Conservation (phyloP, 208 protist genomes). For the Wallacemonas sp. region DNA sequence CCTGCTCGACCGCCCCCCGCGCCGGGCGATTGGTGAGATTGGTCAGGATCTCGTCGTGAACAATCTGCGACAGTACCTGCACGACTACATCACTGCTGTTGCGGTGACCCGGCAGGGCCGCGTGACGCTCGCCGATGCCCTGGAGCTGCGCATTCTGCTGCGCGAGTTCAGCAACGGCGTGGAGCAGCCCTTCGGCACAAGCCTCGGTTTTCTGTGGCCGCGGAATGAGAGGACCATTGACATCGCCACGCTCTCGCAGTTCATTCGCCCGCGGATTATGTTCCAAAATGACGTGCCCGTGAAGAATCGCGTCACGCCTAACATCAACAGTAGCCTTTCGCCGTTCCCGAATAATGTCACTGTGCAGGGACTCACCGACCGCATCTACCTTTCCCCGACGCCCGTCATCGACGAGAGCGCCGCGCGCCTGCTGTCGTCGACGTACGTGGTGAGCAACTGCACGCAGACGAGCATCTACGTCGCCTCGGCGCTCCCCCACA, state of each 20-base stretch:
- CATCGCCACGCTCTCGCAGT: constrained; percentile 84
- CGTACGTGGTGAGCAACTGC: constrained; percentile 71
- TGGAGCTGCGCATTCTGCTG: constrained; percentile 82
- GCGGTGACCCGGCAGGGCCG: constrained; percentile 66
- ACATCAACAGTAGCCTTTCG: constrained; percentile 16
- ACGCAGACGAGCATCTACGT: constrained; percentile 77
- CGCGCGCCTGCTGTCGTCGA: constrained; percentile 56
- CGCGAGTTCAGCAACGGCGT: constrained; percentile 86
- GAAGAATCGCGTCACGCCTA: background rate
- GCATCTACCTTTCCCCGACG: constrained; percentile 63
- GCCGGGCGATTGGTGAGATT: constrained; percentile 39
- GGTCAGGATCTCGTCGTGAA: constrained; percentile 55
- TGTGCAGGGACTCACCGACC: constrained; percentile 43
- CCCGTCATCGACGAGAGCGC: constrained; percentile 43
- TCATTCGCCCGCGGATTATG: constrained; percentile 84
- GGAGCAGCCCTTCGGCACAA: constrained; percentile 87
- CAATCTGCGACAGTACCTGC: constrained; percentile 77
- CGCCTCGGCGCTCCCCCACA: constrained; percentile 79
- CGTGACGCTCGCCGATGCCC: constrained; percentile 70
- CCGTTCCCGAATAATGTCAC: constrained; percentile 72
- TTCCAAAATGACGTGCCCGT: constrained; percentile 52
- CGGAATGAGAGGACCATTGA: constrained; percentile 83
- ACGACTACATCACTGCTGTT: constrained; percentile 85
- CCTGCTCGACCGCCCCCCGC: constrained; percentile 71
- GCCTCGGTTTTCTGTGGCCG: constrained; percentile 81